phyloP scores from a whole-genome alignment of 2,329 filamentous ascomycete genomes.

The Epichloe hybrida region DNA sequence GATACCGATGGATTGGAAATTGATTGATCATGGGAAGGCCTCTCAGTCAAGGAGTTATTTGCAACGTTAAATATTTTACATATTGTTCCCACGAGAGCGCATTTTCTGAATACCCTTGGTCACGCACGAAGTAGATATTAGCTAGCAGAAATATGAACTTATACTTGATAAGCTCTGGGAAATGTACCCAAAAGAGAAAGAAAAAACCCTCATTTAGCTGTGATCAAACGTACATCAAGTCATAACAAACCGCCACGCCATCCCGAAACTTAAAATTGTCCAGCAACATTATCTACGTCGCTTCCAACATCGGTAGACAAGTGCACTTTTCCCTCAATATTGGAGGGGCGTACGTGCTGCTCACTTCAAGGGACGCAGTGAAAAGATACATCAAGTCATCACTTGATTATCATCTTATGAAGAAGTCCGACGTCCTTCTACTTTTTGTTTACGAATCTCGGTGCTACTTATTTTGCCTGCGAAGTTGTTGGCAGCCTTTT shows the following conservation, averaged over 20 bases:
- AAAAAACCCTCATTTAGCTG: too few relatives aligned
- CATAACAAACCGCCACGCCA: too few relatives aligned
- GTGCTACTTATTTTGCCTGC: constrained; percentile 85
- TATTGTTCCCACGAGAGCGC: not conserved
- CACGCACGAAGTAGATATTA: not conserved
- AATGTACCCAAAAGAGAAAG: too few relatives aligned
- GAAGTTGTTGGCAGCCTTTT: constrained; percentile 42
- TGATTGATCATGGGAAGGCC: not conserved
- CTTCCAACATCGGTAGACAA: too few relatives aligned
- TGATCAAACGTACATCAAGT: too few relatives aligned
- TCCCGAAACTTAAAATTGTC: too few relatives aligned
- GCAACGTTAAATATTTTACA: not conserved
- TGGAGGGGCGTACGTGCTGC: too few relatives aligned
- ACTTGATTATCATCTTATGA: not conserved
- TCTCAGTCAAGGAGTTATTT: not conserved
- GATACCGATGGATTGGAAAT: not conserved
- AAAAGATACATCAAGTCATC: too few relatives aligned
- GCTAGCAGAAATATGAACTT: not conserved
- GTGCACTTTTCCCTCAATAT: too few relatives aligned
- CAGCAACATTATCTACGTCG: too few relatives aligned
- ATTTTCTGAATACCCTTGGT: not conserved
- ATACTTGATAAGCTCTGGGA: not conserved
- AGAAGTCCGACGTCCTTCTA: not conserved
- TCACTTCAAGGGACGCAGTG: too few relatives aligned
- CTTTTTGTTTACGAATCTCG: constrained; percentile 47